These are phyloP conservation scores for Colletotrichum acutatum DNA, from an alignment of 2,329 filamentous ascomycete species.

Conservation along the genomic window DNA sequence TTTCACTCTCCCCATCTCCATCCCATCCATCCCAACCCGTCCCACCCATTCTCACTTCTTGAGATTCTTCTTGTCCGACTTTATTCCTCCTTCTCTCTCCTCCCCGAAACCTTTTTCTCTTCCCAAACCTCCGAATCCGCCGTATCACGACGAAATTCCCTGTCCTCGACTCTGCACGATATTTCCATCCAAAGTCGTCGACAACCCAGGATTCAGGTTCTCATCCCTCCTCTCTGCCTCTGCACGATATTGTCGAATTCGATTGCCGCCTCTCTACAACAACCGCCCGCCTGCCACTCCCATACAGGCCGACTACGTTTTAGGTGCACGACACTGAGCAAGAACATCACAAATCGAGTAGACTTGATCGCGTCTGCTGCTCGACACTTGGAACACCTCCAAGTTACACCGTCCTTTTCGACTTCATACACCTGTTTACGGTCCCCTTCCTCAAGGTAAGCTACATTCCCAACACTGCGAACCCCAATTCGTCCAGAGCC, in stretches of 20 bases:
- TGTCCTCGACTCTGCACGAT: conserved; percentile 30
- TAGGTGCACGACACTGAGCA: neutral
- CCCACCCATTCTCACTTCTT: conserved; percentile 30
- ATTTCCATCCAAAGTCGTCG: conserved; percentile 23
- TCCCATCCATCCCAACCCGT: conserved; percentile 33
- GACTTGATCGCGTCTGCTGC: neutral
- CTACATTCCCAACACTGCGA: neutral
- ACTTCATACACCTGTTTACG: conserved; percentile 1
- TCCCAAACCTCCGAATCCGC: conserved; percentile 32
- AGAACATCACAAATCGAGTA: neutral
- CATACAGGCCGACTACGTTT: neutral
- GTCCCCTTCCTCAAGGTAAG: conserved; percentile 26
- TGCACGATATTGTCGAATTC: conserved; percentile 1
- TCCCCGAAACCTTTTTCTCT: conserved; percentile 10
- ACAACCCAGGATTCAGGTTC: conserved; percentile 34
- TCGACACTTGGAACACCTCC: neutral
- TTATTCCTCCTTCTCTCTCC: neutral
- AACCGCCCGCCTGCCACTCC: neutral
- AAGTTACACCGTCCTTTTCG: neutral
- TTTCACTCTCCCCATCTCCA: conserved; percentile 17
- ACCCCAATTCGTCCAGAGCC: neutral
- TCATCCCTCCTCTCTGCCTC: neutral
- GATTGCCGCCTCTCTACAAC: neutral
- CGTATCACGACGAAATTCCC: conserved; percentile 28
- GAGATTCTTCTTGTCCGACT: conserved; percentile 25